Conservation (phyloP, 2,329 filamentous ascomycete genomes). For the Paraphaeosphaeria sporulosa region DNA sequence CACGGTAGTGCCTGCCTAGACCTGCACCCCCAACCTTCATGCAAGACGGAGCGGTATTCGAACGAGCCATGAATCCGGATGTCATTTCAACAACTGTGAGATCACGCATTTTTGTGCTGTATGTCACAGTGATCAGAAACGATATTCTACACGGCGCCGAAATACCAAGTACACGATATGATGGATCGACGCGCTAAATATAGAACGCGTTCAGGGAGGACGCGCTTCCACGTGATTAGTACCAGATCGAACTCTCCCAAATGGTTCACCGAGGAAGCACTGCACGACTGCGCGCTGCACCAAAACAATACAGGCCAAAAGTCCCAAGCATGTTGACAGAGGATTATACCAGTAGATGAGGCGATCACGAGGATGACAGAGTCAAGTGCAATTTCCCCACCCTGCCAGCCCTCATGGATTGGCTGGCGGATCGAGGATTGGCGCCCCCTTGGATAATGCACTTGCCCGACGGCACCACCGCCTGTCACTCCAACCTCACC, state of each 20-base stretch:
- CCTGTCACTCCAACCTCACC: slow-evolving; percentile 28
- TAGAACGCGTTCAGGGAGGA: background rate
- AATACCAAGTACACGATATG: background rate
- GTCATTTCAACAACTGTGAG: background rate
- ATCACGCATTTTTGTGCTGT: background rate
- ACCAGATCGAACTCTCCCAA: background rate
- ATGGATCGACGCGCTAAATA: background rate
- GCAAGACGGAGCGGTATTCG: background rate
- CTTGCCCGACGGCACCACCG: slow-evolving; percentile 22
- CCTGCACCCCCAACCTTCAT: background rate
- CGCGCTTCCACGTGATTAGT: background rate
- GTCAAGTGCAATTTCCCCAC: slow-evolving; percentile 19
- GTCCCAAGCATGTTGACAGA: background rate
- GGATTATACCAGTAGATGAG: background rate
- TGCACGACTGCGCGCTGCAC: background rate
- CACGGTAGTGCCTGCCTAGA: background rate
- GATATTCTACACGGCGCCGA: background rate
- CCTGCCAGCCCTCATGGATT: slow-evolving; percentile 27
- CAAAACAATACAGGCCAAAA: background rate
- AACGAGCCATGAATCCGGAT: background rate
- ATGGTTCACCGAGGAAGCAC: background rate
- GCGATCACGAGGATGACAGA: slow-evolving; percentile 10
- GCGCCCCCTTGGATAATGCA: slow-evolving; percentile 36
- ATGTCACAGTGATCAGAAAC: background rate
- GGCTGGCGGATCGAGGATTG: slow-evolving; percentile 29